Base-by-base conservation (phyloP, 768 basidiomycete species). In the Chalciporus chontae region DNA sequence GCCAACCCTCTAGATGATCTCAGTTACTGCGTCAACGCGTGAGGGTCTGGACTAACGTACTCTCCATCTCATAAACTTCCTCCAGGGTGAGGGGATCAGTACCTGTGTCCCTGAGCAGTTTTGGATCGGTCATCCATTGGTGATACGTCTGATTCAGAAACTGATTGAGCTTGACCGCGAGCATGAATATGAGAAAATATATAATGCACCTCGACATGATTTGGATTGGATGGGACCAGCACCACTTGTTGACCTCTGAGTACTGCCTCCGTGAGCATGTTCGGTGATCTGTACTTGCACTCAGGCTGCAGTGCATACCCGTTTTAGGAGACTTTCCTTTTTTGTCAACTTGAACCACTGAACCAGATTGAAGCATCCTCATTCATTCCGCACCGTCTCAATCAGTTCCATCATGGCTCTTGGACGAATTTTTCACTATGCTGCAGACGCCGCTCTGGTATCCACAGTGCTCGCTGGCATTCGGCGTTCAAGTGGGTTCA, bases 381-480 rank as follows among this genome's bases (percentile, higher is more conserved):
- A 5, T 43, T 38, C 9, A 43, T 36, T 29, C 36, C 40, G 29
- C 27, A 18, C n/a, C 31, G 37, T 29, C 18, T 43, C 21, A 4
- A 21, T 21, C 21, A 39, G 27, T 11, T 23, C 43, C 50, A 62
- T 50, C 58, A 84, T 84, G 76, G 72, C 90, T 29, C 62, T 68
- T 15, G 94, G 90, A 58, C 80, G 83, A 68, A 67, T 96, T 15
- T 69, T 85, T 29, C 94, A 95, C 68, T 93, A 89, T 59, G 79
- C 87, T 21, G 70, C 89, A 40, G 95, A 97, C 64, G 88, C 86
- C 13, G 79, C 90, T 45, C 75, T 97, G 29, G 57, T 97, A 32
- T 94, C 94, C 14, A 91, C 95, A 11, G 79, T 97, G 7, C 70
- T 94, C 36, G 95, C 95, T 34, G 95, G 95, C 26, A 85, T 98